These are phyloP conservation scores for Kazachstania kunashirensis DNA, from an alignment of 805 yeast genomes.

Conservation along the genomic window DNA sequence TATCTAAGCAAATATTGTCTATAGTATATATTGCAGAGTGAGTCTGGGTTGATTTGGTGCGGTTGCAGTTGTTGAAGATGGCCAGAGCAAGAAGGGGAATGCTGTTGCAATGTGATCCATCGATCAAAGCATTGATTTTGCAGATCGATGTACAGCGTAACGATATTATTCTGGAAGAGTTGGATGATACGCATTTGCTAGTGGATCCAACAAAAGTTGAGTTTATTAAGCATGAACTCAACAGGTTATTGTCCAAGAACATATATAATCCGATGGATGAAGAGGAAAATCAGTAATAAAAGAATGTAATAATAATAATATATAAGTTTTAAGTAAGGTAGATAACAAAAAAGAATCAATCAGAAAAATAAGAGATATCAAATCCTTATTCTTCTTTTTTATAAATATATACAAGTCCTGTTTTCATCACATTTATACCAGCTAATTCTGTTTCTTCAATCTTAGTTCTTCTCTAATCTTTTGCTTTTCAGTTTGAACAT, in stretches of 20 bases:
- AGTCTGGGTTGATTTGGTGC: too few relatives aligned
- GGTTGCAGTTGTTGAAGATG: too few relatives aligned
- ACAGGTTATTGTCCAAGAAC: conserved; percentile 66
- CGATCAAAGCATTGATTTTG: conserved; percentile 76
- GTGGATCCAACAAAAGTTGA: conserved; percentile 71
- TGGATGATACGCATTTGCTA: conserved; percentile 84
- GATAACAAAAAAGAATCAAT: too few relatives aligned
- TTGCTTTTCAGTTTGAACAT: conserved; percentile 38
- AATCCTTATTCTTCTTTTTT: too few relatives aligned
- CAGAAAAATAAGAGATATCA: too few relatives aligned
- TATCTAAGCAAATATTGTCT: too few relatives aligned
- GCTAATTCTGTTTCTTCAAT: conserved; percentile 1
- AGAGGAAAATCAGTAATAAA: conserved; percentile 38
- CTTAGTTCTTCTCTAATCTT: conserved; percentile 6
- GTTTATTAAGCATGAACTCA: conserved; percentile 67
- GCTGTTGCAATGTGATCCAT: conserved; percentile 71
- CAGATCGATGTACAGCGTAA: conserved; percentile 69
- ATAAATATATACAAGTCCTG: neutral
- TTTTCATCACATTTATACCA: too few relatives aligned
- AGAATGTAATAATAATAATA: too few relatives aligned
- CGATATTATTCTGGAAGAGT: conserved; percentile 66
- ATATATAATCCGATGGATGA: conserved; percentile 78
- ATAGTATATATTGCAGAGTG: too few relatives aligned
- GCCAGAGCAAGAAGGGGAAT: conserved; percentile 50
- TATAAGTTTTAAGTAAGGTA: too few relatives aligned